Conservation (phyloP, 768 basidiomycete species). For the Dentipellis fragilis region DNA sequence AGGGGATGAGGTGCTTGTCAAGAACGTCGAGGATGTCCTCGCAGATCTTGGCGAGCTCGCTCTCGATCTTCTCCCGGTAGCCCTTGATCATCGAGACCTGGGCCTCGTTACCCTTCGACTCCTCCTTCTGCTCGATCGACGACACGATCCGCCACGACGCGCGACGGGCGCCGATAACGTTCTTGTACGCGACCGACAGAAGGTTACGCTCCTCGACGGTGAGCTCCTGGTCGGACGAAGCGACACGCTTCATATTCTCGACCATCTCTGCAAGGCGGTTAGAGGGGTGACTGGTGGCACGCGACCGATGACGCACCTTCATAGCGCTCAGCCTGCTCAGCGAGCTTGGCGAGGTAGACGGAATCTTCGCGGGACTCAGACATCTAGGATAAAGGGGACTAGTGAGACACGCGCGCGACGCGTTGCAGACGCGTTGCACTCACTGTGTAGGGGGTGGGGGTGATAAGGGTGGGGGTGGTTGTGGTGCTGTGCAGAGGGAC, state of each 20-base stretch:
- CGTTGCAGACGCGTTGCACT: background rate
- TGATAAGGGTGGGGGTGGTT: constrained; percentile 11
- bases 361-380: constrained; percentile 87
- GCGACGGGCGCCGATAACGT: constrained; percentile 96
- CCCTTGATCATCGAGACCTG: constrained; percentile 97
- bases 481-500: background rate
- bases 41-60: constrained; percentile 95
- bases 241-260: constrained; percentile 98
- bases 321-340: constrained; percentile 99
- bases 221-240: constrained; percentile 94
- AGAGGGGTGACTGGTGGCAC: constrained; percentile 7
- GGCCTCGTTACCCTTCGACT: constrained; percentile 93
- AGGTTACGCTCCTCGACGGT: constrained; percentile 98
- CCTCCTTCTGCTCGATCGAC: constrained; percentile 98
- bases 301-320: constrained; percentile 51
- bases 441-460: constrained; percentile 14
- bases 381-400: constrained; percentile 39
- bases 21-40: constrained; percentile 97
- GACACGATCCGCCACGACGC: constrained; percentile 98
- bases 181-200: constrained; percentile 98
- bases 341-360: constrained; percentile 99
- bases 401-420: background rate
- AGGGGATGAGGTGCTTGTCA: constrained; percentile 95
- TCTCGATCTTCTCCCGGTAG: constrained; percentile 96
- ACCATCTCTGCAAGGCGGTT: constrained; percentile 69